Evolutionary conservation across 2,329 filamentous ascomycete species (phyloP), one percentile per base, ranked within the genome.

Genomic region (Simplicillium aogashimaense): DNA sequence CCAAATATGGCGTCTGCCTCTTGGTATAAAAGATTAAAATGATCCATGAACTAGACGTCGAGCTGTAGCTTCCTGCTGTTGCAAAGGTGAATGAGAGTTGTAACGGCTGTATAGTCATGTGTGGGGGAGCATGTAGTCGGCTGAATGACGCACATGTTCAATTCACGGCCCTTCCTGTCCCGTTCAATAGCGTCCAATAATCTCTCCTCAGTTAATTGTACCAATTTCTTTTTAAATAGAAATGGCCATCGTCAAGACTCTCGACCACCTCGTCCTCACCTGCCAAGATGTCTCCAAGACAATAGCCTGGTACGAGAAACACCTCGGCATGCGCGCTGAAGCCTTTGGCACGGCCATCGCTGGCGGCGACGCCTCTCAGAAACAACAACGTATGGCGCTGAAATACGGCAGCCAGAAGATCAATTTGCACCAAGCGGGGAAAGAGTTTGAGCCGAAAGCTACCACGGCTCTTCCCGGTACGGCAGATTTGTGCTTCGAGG

Each of bases 221-320:
- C n/a, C n/a, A n/a, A n/a, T n/a, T n/a, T n/a, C n/a, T n/a, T n/a
- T n/a, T n/a, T n/a, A n/a, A n/a, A n/a, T n/a, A n/a, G 9, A 25
- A 25, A 25, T 33, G 2, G 50, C 52, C 1, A 40, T 53, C 17
- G 59, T 67, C 43, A 64, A 58, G 38, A 67, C 72, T 8, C 60
- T 81, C 12, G 76, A 81, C 53, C 76, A 81, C 47, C 56, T 81
- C 8, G 76, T 81, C 44, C 62, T 81, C 14, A 81, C 76, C 1
- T 74, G 74, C 44, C 59, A 60, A 31, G 66, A 65, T 42, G 62
- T 79, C 4, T 52, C 63, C 5, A 57, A 57, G 9, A 76, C 72
- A 0, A 60, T 70, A 25, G 49, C 60, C 29, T 81, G 76, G 64
- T 81, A 80, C 58, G 66, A 64, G 2, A 60, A 60, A 3, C 59